Conservation (phyloP, 257 asterid species). For the Thymus quinquecostatus region DNA sequence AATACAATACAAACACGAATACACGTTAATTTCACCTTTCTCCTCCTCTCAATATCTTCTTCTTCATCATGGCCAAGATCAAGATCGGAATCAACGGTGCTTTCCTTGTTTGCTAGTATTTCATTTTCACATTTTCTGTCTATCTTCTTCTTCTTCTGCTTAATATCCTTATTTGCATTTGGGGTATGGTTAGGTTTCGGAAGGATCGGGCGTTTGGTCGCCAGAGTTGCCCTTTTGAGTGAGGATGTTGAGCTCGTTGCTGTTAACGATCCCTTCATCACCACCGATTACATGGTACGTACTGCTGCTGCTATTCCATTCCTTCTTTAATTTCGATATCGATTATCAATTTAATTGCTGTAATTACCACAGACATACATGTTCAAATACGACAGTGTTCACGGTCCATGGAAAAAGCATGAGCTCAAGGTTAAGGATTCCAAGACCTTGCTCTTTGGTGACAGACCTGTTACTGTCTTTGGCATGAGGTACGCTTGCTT, state of each 20-base stretch:
- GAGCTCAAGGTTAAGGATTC: conserved; percentile 75
- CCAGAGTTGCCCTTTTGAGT: conserved; percentile 76
- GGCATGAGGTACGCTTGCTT: conserved; percentile 51
- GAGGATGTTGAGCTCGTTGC: conserved; percentile 91
- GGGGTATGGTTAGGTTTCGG: conserved; percentile 60
- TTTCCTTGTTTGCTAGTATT: too few relatives aligned
- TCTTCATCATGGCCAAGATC: conserved; percentile 58
- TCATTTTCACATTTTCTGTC: background rate
- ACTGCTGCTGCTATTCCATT: background rate
- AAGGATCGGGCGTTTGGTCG: conserved; percentile 89
- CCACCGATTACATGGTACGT: conserved; percentile 89
- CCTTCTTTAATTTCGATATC: too few relatives aligned
- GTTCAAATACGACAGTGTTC: conserved; percentile 90
- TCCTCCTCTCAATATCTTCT: background rate
- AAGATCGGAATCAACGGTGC: conserved; percentile 84
- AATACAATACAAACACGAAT: too few relatives aligned
- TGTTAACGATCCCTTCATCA: conserved; percentile 80
- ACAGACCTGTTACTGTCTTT: conserved; percentile 66
- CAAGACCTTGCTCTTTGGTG: conserved; percentile 81
- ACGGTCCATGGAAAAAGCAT: conserved; percentile 74
- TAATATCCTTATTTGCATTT: too few relatives aligned
- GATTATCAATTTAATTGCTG: background rate
- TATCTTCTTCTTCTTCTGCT: background rate
- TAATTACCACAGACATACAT: conserved; percentile 55
- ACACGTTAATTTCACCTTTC: too few relatives aligned